Conservation (phyloP, 495 filamentous ascomycete genomes). For the Penicillium salamii region DNA sequence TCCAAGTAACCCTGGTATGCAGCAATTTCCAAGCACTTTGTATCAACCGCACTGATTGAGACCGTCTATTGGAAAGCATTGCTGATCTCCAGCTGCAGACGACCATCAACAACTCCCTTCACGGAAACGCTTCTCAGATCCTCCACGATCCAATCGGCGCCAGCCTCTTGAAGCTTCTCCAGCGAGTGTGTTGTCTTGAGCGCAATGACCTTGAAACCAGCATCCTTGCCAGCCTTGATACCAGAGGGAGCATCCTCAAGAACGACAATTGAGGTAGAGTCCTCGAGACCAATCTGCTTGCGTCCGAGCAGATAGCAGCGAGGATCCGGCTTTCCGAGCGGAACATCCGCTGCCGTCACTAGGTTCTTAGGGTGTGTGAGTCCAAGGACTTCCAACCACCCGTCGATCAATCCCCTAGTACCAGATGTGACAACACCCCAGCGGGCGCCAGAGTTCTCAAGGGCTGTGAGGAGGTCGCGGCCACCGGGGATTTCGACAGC, state of each 20-base stretch:
- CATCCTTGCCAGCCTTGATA: conserved; percentile 80
- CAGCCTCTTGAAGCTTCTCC: conserved; percentile 65
- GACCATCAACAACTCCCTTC: conserved; percentile 48
- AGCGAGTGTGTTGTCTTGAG: conserved; percentile 80
- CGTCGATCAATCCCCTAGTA: conserved; percentile 72
- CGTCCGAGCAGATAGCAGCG: conserved; percentile 76
- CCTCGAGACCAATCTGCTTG: conserved; percentile 55
- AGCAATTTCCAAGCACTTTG: not conserved
- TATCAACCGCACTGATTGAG: not conserved
- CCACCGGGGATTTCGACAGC: conserved; percentile 79
- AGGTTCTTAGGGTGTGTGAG: conserved; percentile 72
- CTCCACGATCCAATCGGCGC: conserved; percentile 83
- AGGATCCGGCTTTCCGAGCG: conserved; percentile 80
- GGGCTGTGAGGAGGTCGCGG: conserved; percentile 53
- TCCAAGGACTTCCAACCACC: conserved; percentile 78
- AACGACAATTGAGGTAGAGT: conserved; percentile 64
- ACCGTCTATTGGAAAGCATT: conserved; percentile 40
- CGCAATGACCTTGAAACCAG: conserved; percentile 85
- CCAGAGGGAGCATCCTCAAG: conserved; percentile 95
- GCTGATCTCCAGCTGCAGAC: conserved; percentile 52
- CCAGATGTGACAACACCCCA: conserved; percentile 97
- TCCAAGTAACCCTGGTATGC: conserved; percentile 4
- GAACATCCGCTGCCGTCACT: conserved; percentile 83
- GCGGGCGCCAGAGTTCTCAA: conserved; percentile 55
- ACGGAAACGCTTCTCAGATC: conserved; percentile 73